Conservation (phyloP, 345 rosid genomes). For the Rhodomyrtus tomentosa region DNA sequence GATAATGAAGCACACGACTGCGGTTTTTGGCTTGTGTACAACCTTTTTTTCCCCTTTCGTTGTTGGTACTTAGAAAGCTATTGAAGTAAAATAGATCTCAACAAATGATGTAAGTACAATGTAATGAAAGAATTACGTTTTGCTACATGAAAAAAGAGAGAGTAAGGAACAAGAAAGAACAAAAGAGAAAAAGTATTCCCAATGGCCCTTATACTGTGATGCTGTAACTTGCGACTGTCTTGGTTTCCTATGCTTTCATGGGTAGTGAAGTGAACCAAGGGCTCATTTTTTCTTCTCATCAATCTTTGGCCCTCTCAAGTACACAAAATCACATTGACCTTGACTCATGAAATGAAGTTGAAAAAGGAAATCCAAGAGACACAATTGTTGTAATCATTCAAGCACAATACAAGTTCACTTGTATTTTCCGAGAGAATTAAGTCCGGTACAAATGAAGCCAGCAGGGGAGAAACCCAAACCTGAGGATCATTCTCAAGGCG, state of each 20-base stretch:
- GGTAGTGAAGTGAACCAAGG: background rate
- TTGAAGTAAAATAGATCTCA: background rate
- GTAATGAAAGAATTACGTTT: background rate
- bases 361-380: background rate
- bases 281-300: background rate
- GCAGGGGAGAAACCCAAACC: background rate
- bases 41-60: background rate
- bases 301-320: background rate
- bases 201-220: background rate
- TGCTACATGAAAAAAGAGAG: background rate
- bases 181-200: background rate
- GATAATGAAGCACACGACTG: background rate
- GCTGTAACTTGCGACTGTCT: background rate
- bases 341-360: background rate
- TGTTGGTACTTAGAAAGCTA: background rate
- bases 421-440: background rate
- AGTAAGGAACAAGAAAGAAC: background rate
- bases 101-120: background rate
- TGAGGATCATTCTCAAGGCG: conserved; percentile 33
- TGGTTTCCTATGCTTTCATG: background rate
- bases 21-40: background rate
- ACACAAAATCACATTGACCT: background rate
- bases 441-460: background rate
- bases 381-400: background rate
- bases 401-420: background rate